Percentiles rank a stretch among this genome's conserved stretches.
phyloP scores from a whole-genome alignment of 352 stramenopile genomes.

The Phytophthora vignae region DNA sequence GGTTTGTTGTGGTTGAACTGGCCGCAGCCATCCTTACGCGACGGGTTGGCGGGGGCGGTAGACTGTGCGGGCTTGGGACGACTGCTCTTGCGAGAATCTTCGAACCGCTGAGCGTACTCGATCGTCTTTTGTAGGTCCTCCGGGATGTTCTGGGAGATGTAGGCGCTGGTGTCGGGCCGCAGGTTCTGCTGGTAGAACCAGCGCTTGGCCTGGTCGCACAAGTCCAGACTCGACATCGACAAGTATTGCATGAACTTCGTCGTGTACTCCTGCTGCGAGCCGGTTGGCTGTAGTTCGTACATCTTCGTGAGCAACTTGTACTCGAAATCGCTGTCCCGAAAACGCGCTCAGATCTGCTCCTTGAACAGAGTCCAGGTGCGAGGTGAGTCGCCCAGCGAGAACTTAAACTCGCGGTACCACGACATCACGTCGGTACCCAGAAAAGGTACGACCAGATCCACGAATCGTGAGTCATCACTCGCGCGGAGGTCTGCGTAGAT shows the following conservation, averaged over 20 bases:
- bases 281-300: not conserved
- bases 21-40: not conserved
- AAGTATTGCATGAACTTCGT: not conserved
- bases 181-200: not conserved
- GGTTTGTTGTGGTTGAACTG: not conserved
- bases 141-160: not conserved
- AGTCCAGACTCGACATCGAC: not conserved
- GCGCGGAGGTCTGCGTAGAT: not conserved
- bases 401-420: conserved; percentile 13
- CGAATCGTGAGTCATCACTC: conserved; percentile 2
- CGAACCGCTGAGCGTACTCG: not conserved
- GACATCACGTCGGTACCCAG: conserved; percentile 1
- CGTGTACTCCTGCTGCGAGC: not conserved
- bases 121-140: not conserved
- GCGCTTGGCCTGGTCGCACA: not conserved
- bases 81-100: not conserved
- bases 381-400: not conserved
- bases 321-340: conserved; percentile 4
- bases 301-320: conserved; percentile 4
- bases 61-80: not conserved
- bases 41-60: too few species aligned
- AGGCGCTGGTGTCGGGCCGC: not conserved
- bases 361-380: conserved; percentile 1
- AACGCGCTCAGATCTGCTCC: not conserved
- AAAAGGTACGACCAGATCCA: conserved; percentile 9